phyloP scores from a whole-genome alignment of 345 rosid species.

The Cardiospermum halicacabum region DNA sequence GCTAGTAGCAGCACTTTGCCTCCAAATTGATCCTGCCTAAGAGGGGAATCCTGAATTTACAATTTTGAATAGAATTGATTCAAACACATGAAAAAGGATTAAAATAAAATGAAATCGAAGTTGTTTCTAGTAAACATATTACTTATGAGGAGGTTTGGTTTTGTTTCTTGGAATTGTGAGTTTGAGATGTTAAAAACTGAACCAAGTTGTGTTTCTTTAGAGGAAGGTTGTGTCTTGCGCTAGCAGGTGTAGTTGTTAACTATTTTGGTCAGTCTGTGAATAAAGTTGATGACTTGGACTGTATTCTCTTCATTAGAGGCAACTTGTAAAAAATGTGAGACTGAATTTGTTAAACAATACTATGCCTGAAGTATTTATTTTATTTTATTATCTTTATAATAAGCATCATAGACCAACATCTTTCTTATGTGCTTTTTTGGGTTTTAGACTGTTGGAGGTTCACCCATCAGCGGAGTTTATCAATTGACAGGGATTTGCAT shows the following conservation, averaged over 20 bases:
- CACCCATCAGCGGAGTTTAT: slow-evolving; percentile 6
- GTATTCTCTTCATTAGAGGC: background rate
- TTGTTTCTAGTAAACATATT: background rate
- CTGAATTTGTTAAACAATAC: background rate
- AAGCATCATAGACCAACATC: background rate
- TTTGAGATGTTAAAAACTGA: background rate
- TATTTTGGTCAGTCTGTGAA: background rate
- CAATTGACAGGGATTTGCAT: slow-evolving; percentile 27
- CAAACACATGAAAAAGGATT: background rate
- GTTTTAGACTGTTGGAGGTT: background rate
- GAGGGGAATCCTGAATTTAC: no score
- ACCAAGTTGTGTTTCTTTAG: background rate
- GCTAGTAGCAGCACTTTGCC: background rate
- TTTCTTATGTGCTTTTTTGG: slow-evolving; percentile 4
- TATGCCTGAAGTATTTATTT: background rate
- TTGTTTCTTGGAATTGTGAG: background rate
- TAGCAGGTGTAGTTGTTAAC: background rate
- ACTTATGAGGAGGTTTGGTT: background rate
- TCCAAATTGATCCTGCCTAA: no score
- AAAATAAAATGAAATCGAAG: background rate
- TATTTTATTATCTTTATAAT: background rate
- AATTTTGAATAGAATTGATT: background rate
- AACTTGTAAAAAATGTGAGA: background rate
- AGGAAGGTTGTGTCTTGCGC: background rate
- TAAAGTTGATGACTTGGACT: background rate